Percentiles rank a stretch among this genome's conserved stretches.
Evolutionary conservation across 148 eudicot species (phyloP).

Genomic region (Rheum nobile): DNA sequence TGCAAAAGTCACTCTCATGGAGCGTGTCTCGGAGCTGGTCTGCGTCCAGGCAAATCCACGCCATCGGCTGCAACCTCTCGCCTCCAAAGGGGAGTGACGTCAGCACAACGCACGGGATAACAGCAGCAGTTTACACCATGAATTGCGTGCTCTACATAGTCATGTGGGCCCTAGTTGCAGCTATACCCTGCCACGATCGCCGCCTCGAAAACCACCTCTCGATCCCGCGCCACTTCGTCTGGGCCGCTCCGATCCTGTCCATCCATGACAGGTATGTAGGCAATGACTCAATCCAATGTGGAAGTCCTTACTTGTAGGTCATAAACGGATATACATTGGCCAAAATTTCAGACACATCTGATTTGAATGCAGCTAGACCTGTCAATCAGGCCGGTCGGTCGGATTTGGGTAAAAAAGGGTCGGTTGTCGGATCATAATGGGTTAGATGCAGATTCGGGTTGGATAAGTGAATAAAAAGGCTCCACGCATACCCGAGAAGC

Average conservation of each 20-base stretch:
- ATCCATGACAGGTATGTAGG: constrained; percentile 32
- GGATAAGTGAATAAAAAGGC: too few relatives aligned
- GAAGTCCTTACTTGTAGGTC: too few relatives aligned
- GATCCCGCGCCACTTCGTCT: constrained; percentile 37
- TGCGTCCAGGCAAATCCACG: constrained; percentile 65
- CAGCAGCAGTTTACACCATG: constrained; percentile 53
- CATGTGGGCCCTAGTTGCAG: constrained; percentile 80
- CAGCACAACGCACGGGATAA: constrained; percentile 43
- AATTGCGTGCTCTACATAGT: constrained; percentile 50
- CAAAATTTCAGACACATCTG: too few relatives aligned
- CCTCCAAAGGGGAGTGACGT: constrained; percentile 51
- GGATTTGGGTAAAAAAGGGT: too few relatives aligned
- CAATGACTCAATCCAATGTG: too few relatives aligned
- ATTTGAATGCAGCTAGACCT: too few relatives aligned
- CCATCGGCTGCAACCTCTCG: constrained; percentile 40
- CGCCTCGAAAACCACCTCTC: constrained; percentile 50
- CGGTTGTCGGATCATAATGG: too few relatives aligned
- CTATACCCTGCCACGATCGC: constrained; percentile 81
- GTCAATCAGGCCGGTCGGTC: too few relatives aligned
- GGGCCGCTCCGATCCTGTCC: constrained; percentile 38
- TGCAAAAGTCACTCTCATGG: constrained; percentile 64
- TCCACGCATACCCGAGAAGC: too few relatives aligned
- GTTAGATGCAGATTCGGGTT: too few relatives aligned
- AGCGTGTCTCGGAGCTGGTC: constrained; percentile 86
- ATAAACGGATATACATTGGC: too few relatives aligned